Evolutionary conservation across 352 stramenopile species (phyloP).

Genomic region (Phytophthora ohioensis): DNA sequence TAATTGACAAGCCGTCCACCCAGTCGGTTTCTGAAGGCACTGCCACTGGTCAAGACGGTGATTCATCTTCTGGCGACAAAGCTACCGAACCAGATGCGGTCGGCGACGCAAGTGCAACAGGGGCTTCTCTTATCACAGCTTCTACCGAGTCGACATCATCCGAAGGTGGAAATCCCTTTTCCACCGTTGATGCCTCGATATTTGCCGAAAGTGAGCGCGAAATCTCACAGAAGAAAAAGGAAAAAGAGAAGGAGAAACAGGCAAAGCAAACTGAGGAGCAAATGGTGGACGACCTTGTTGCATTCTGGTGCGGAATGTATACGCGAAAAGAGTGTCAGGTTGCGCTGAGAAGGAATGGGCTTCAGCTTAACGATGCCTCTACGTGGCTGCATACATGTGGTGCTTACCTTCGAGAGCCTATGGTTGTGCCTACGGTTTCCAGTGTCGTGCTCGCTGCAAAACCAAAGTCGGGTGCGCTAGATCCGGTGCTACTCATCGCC

Average conservation of each 20-base stretch:
- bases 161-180: conserved; percentile 42
- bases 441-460: conserved; percentile 44
- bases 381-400: conserved; percentile 59
- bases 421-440: conserved; percentile 53
- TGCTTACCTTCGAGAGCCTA: conserved; percentile 49
- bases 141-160: conserved; percentile 13
- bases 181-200: conserved; percentile 43
- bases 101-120: conserved; percentile 2
- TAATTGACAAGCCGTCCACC: conserved; percentile 39
- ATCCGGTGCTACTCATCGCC: conserved; percentile 79
- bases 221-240: conserved; percentile 31
- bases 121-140: background rate
- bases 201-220: conserved; percentile 40
- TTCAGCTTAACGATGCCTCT: conserved; percentile 51
- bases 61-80: background rate
- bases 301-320: conserved; percentile 76
- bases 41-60: conserved; percentile 2
- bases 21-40: conserved; percentile 10
- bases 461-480: conserved; percentile 47
- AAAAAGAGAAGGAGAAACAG: conserved; percentile 23
- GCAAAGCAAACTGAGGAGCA: conserved; percentile 36
- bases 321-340: conserved; percentile 66
- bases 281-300: conserved; percentile 51
- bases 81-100: background rate
- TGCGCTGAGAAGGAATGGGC: conserved; percentile 55